Conservation (phyloP, 2,329 filamentous ascomycete genomes). For the Colletotrichum truncatum region DNA sequence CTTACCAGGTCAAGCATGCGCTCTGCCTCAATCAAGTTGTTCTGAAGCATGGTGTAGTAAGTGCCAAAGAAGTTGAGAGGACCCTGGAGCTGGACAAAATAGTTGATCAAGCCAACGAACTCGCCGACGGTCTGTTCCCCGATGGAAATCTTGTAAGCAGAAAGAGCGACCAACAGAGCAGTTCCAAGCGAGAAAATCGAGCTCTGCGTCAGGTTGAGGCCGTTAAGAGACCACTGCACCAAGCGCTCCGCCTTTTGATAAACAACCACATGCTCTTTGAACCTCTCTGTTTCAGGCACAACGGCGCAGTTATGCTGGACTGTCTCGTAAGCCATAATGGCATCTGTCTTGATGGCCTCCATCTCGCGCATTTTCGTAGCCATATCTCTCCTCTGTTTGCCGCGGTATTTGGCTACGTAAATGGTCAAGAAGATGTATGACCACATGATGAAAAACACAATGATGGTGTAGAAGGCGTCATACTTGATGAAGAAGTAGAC, state of each 20-base stretch:
- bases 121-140: constrained; percentile 62
- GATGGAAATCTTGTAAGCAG: constrained; percentile 69
- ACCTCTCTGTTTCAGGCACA: constrained; percentile 65
- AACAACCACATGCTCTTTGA: constrained; percentile 62
- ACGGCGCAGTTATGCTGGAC: constrained; percentile 74
- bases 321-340: constrained; percentile 61
- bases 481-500: constrained; percentile 54
- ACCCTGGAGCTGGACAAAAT: constrained; percentile 68
- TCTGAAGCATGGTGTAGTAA: constrained; percentile 56
- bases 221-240: constrained; percentile 64
- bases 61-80: constrained; percentile 70
- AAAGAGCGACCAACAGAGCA: constrained; percentile 68
- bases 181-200: constrained; percentile 70
- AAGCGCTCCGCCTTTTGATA: constrained; percentile 67
- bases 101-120: constrained; percentile 65
- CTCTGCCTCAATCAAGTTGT: constrained; percentile 56
- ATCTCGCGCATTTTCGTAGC: constrained; percentile 53
- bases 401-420: constrained; percentile 58
- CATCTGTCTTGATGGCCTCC: constrained; percentile 52
- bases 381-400: constrained; percentile 54
- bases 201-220: constrained; percentile 70
- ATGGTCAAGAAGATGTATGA: constrained; percentile 60
- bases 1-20: constrained; percentile 53
- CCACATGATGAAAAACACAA: constrained; percentile 58
- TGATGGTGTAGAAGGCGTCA: constrained; percentile 58